phyloP scores from a whole-genome alignment of 176 grass and related monocot species.

The Melocanna baccifera region DNA sequence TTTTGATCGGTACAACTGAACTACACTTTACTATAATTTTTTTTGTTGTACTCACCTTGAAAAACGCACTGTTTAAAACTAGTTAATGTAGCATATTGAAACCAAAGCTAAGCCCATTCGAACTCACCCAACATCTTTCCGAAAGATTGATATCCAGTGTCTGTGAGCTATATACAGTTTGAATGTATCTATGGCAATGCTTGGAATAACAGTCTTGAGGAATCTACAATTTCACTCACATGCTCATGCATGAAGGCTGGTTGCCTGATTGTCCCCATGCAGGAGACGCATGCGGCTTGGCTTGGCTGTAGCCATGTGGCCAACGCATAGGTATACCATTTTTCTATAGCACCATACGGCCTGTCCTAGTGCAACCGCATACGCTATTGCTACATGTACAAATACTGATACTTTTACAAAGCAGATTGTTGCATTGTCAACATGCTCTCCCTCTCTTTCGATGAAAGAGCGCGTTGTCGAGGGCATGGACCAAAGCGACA shows the following conservation, averaged over 20 bases:
- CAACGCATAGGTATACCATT: neutral
- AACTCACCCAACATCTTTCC: too few relatives aligned
- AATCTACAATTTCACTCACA: neutral
- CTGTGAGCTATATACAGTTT: neutral
- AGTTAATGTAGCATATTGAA: too few relatives aligned
- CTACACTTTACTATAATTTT: too few relatives aligned
- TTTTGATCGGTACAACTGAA: too few relatives aligned
- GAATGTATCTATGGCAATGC: neutral
- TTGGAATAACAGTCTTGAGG: neutral
- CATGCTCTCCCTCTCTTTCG: neutral
- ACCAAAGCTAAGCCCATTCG: too few relatives aligned
- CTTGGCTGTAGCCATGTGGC: neutral
- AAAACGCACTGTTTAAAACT: too few relatives aligned
- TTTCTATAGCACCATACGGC: neutral
- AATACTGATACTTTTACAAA: neutral
- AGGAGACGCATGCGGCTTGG: neutral
- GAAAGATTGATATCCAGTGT: neutral
- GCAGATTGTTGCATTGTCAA: neutral
- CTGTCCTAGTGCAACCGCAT: neutral
- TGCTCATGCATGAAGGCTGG: neutral
- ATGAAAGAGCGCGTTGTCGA: neutral
- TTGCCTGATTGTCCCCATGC: neutral
- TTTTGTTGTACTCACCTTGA: too few relatives aligned
- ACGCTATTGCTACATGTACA: neutral
- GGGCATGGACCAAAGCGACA: neutral